phyloP scores from a whole-genome alignment of 2,329 filamentous ascomycete species.

The Ascocoryne sarcoides region DNA sequence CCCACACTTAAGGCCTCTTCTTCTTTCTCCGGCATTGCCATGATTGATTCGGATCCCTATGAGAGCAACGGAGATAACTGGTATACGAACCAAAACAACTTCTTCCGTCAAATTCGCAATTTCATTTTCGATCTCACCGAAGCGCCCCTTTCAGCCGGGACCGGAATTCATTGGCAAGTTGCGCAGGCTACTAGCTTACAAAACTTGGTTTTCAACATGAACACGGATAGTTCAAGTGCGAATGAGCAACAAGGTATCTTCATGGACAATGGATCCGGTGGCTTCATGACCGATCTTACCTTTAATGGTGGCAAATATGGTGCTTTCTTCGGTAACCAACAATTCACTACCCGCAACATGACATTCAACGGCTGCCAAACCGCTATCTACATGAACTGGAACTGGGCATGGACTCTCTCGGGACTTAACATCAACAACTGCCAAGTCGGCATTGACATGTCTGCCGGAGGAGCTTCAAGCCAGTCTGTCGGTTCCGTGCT shows the following conservation, averaged over 20 bases:
- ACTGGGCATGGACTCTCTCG: conserved; percentile 80
- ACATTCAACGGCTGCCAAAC: conserved; percentile 76
- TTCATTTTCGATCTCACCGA: conserved; percentile 68
- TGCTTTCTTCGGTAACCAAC: conserved; percentile 75
- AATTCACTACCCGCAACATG: conserved; percentile 78
- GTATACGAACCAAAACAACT: conserved; percentile 75
- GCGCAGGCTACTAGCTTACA: conserved; percentile 75
- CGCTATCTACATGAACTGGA: conserved; percentile 84
- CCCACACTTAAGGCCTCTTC: conserved; percentile 68
- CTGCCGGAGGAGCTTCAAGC: conserved; percentile 46
- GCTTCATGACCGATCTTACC: conserved; percentile 72
- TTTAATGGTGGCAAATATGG: conserved; percentile 78
- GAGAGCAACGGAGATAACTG: conserved; percentile 57
- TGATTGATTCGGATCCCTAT: conserved; percentile 87
- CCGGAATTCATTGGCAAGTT: conserved; percentile 78
- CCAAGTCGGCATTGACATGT: conserved; percentile 71
- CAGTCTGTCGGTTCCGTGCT: conserved; percentile 82
- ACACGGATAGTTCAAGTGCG: conserved; percentile 49
- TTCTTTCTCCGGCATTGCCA: conserved; percentile 72
- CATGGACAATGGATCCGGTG: conserved; percentile 78
- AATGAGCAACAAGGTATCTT: conserved; percentile 68
- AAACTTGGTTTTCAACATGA: conserved; percentile 76
- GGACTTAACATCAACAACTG: conserved; percentile 66
- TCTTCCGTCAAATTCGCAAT: conserved; percentile 76
- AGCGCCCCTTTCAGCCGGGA: conserved; percentile 50